Conservation (phyloP, 1,284 basidiomycete genomes). For the Kwoniella shivajii region DNA sequence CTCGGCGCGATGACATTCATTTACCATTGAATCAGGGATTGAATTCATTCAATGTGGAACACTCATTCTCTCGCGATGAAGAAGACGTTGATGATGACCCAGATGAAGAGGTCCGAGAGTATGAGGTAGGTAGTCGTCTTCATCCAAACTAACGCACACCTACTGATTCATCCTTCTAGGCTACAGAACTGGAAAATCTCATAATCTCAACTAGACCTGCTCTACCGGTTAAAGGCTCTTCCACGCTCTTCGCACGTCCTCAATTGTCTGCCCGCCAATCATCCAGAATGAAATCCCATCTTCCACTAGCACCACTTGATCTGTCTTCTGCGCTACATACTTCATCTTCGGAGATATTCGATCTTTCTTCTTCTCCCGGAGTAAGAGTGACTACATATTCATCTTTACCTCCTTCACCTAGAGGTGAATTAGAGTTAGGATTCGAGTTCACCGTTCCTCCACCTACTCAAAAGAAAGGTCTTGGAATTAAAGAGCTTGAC, state of each 20-base stretch:
- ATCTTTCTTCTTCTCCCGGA: neutral
- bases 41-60: neutral
- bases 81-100: slow-evolving; percentile 5
- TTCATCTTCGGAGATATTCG: slow-evolving; percentile 31
- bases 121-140: slow-evolving; percentile 10
- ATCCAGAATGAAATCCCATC: neutral
- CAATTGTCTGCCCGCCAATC: neutral
- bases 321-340: slow-evolving; percentile 17
- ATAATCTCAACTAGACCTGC: neutral
- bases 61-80: neutral
- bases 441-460: slow-evolving; percentile 5
- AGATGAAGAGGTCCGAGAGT: slow-evolving; percentile 12
- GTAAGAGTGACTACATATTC: slow-evolving; percentile 42
- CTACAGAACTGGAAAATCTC: slow-evolving; percentile 11
- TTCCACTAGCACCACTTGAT: neutral
- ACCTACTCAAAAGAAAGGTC: slow-evolving; percentile 2
- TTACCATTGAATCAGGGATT: neutral
- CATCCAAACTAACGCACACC: neutral
- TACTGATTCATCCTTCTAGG: neutral
- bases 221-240: slow-evolving; percentile 1
- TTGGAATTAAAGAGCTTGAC: slow-evolving; percentile 19
- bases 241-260: slow-evolving; percentile 1
- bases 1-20: neutral
- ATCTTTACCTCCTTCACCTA: slow-evolving; percentile 45
- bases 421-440: slow-evolving; percentile 24